phyloP scores from a whole-genome alignment of 1,139 yeast species.

The Sugiyamaella neomexicana region DNA sequence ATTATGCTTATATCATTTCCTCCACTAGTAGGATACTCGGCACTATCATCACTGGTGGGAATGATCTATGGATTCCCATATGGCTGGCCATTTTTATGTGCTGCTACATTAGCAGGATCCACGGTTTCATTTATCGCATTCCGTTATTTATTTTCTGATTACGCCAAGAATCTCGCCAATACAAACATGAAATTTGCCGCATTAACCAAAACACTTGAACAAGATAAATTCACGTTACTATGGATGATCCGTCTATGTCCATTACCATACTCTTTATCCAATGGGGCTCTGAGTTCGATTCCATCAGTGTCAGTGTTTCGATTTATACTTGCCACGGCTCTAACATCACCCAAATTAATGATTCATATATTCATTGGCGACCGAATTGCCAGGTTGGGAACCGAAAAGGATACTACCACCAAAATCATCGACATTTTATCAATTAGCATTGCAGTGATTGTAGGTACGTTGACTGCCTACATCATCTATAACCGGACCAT shows the following conservation, averaged over 20 bases:
- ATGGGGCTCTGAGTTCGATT: conserved; percentile 87
- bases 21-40: conserved; percentile 81
- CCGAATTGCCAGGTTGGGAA: conserved; percentile 68
- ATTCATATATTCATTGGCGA: conserved; percentile 80
- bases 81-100: conserved; percentile 78
- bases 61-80: conserved; percentile 77
- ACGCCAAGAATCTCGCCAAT: conserved; percentile 55
- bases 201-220: conserved; percentile 67
- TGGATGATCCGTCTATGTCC: conserved; percentile 83
- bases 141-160: conserved; percentile 56
- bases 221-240: conserved; percentile 64
- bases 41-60: conserved; percentile 68
- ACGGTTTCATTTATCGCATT: conserved; percentile 68
- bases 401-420: conserved; percentile 50
- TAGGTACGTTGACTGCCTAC: conserved; percentile 66
- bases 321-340: conserved; percentile 67
- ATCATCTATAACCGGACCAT: conserved; percentile 62
- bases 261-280: conserved; percentile 85
- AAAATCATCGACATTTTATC: conserved; percentile 64
- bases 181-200: conserved; percentile 69
- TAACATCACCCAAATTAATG: conserved; percentile 79
- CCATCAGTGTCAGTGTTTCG: conserved; percentile 66
- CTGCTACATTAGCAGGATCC: conserved; percentile 73
- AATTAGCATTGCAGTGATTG: conserved; percentile 56
- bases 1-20: conserved; percentile 69